A percentile compares a stretch with the other conserved stretches of the same genome.
Evolutionary conservation across 164 flowering plant species (phyloP).

Genomic region (Piper longum): DNA sequence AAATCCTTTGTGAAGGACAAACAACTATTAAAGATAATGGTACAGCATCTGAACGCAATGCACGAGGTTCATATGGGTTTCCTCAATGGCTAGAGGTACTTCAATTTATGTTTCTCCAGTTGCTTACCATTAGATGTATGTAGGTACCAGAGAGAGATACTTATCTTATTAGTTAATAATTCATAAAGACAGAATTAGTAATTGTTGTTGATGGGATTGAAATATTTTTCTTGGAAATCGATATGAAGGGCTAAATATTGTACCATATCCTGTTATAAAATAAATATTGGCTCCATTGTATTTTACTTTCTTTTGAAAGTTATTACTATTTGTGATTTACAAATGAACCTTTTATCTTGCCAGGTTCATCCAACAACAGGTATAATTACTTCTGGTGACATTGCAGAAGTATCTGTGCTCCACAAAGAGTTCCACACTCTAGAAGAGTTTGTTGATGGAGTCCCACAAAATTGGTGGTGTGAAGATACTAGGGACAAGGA

Average conservation of each 20-base stretch:
- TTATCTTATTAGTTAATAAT: neutral
- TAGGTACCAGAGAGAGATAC: neutral
- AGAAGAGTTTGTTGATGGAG: conserved; percentile 68
- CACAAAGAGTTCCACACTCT: conserved; percentile 52
- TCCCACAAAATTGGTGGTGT: conserved; percentile 78
- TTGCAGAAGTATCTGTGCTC: conserved; percentile 50
- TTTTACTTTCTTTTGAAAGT: neutral
- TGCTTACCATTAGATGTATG: neutral
- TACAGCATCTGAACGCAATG: conserved; percentile 21
- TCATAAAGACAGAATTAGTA: neutral
- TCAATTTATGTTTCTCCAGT: neutral
- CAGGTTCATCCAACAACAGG: conserved; percentile 83
- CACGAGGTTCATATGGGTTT: conserved; percentile 73
- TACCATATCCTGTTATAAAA: neutral
- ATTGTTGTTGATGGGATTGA: neutral
- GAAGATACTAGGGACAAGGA: conserved; percentile 89
- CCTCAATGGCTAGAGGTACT: conserved; percentile 96
- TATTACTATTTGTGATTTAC: neutral
- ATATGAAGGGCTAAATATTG: neutral
- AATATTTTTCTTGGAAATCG: neutral
- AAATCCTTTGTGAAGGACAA: conserved; percentile 58
- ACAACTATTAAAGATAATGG: conserved; percentile 43
- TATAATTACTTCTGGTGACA: conserved; percentile 47
- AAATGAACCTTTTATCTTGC: neutral
- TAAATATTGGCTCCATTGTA: neutral